Evolutionary conservation across 805 yeast species (phyloP).

Genomic region (Cyberlindnera mrakii): DNA sequence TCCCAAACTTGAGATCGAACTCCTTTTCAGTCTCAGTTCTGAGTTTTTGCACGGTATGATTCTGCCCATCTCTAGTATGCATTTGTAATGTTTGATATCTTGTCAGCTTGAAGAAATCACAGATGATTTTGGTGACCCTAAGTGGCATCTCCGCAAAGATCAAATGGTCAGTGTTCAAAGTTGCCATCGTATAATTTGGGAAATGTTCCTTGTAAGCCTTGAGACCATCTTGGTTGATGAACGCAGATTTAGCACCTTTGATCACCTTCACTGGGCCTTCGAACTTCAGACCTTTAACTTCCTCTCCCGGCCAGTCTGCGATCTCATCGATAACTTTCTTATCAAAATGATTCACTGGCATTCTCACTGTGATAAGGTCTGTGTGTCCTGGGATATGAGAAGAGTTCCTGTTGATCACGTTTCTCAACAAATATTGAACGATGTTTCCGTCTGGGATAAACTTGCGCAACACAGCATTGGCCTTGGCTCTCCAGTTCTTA

Average conservation of each 20-base stretch:
- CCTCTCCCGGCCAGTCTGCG: slow-evolving; percentile 28
- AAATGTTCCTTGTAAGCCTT: slow-evolving; percentile 20
- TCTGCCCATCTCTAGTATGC: slow-evolving; percentile 10
- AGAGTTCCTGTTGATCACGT: slow-evolving; percentile 26
- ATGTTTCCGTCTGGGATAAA: slow-evolving; percentile 20
- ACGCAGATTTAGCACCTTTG: slow-evolving; percentile 34
- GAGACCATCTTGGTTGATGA: slow-evolving; percentile 28
- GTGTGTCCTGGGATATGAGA: slow-evolving; percentile 9
- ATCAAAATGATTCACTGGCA: slow-evolving; percentile 25
- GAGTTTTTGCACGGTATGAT: background rate
- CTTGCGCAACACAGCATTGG: slow-evolving; percentile 14
- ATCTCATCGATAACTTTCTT: slow-evolving; percentile 20
- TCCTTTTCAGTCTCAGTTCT: too few species aligned
- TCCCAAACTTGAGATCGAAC: too few species aligned
- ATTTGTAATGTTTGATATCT: slow-evolving; percentile 17
- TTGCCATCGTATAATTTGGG: slow-evolving; percentile 22
- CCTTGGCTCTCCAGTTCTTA: slow-evolving; percentile 24
- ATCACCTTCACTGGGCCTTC: slow-evolving; percentile 34
- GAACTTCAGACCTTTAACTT: slow-evolving; percentile 19
- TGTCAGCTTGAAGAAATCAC: slow-evolving; percentile 22
- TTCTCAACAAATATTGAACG: slow-evolving; percentile 32
- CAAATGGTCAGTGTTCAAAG: slow-evolving; percentile 29
- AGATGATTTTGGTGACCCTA: slow-evolving; percentile 17
- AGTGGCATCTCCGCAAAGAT: slow-evolving; percentile 34
- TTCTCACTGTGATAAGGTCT: slow-evolving; percentile 22